Evolutionary conservation across 75 land plant genomes (phyloP).

Genomic region (Sequoia sempervirens): DNA sequence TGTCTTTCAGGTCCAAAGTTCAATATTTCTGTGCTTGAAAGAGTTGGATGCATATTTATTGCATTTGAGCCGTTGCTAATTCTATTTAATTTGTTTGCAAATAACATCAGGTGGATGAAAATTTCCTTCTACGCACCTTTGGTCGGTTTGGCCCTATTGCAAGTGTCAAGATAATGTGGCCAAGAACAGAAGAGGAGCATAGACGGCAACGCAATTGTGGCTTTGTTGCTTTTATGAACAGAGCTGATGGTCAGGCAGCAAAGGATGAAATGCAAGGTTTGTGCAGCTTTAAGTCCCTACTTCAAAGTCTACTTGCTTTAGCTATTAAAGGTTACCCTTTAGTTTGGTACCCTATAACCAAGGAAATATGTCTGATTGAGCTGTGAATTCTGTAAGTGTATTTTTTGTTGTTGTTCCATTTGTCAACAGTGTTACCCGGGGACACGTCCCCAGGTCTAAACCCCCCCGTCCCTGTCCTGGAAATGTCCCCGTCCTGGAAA

Average conservation of each 20-base stretch:
- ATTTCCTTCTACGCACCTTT: slow-evolving; percentile 92
- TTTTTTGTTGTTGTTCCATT: background rate
- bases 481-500: too few relatives aligned
- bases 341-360: background rate
- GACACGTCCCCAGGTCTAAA: too few relatives aligned
- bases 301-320: background rate
- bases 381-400: background rate
- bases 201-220: slow-evolving; percentile 96
- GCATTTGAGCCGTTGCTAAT: background rate
- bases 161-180: slow-evolving; percentile 99
- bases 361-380: background rate
- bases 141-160: slow-evolving; percentile 99
- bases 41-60: background rate
- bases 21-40: background rate
- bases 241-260: slow-evolving; percentile 97
- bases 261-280: slow-evolving; percentile 99
- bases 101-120: slow-evolving; percentile 81
- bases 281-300: background rate
- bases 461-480: too few relatives aligned
- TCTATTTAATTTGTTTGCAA: background rate
- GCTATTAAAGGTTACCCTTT: background rate
- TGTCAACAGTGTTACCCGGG: too few relatives aligned
- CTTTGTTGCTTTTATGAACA: slow-evolving; percentile 98
- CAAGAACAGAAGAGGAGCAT: slow-evolving; percentile 92
- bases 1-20: background rate